Conservation (phyloP, 2,329 filamentous ascomycete genomes). For the Aspergillus hortae region DNA sequence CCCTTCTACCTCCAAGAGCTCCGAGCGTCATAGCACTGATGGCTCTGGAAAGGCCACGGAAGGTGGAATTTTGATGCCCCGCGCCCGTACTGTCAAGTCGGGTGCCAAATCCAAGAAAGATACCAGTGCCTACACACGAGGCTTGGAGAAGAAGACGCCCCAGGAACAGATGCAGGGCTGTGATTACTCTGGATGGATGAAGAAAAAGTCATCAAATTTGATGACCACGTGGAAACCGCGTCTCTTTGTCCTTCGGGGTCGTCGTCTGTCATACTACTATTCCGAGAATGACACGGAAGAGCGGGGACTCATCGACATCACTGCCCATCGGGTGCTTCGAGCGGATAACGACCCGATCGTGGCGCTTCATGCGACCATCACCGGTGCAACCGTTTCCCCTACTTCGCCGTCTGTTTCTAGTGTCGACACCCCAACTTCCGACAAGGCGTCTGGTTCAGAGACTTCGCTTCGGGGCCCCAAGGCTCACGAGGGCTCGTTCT, state of each 20-base stretch:
- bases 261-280: slow-evolving; percentile 93
- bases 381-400: slow-evolving; percentile 72
- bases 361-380: slow-evolving; percentile 85
- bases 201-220: slow-evolving; percentile 92
- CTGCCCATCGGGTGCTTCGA: slow-evolving; percentile 91
- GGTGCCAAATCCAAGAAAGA: slow-evolving; percentile 77
- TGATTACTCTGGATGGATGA: slow-evolving; percentile 99
- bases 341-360: slow-evolving; percentile 89
- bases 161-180: slow-evolving; percentile 79
- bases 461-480: slow-evolving; percentile 29
- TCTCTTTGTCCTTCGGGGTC: slow-evolving; percentile 89
- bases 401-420: slow-evolving; percentile 49
- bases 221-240: slow-evolving; percentile 98
- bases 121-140: slow-evolving; percentile 89
- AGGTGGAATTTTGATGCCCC: slow-evolving; percentile 47
- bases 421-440: slow-evolving; percentile 35
- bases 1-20: slow-evolving; percentile 64
- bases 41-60: slow-evolving; percentile 48
- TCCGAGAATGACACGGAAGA: slow-evolving; percentile 88
- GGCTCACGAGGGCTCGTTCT: slow-evolving; percentile 72
- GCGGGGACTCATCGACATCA: slow-evolving; percentile 95
- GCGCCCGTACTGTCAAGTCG: slow-evolving; percentile 50
- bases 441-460: slow-evolving; percentile 26
- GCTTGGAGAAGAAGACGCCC: slow-evolving; percentile 75
- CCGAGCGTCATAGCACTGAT: slow-evolving; percentile 75